These are phyloP conservation scores for Pythium rishiriense DNA, from an alignment of 352 stramenopile genomes.

Conservation along the genomic window DNA sequence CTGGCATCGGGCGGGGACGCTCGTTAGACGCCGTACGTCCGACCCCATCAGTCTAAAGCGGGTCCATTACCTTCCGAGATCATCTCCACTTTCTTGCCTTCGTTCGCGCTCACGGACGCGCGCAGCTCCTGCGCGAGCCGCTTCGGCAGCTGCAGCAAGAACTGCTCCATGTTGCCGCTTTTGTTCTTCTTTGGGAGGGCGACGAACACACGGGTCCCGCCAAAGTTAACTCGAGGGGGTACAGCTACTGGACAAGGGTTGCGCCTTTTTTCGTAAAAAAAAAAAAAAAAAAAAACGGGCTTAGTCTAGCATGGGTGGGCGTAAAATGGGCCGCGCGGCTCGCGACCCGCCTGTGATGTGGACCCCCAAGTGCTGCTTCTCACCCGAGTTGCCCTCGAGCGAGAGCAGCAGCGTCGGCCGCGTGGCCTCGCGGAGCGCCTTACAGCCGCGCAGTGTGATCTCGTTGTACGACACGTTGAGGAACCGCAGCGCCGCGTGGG, in stretches of 20 bases:
- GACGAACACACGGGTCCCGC: neutral
- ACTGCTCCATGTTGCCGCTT: slow-evolving; percentile 74
- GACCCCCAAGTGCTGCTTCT: slow-evolving; percentile 37
- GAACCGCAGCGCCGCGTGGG: slow-evolving; percentile 43
- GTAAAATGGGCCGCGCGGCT: neutral
- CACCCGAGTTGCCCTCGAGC: slow-evolving; percentile 50
- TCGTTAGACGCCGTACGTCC: no score
- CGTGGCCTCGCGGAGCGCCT: slow-evolving; percentile 56
- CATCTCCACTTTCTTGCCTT: slow-evolving; percentile 72
- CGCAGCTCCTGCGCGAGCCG: slow-evolving; percentile 73
- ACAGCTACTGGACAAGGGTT: neutral
- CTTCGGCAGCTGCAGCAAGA: slow-evolving; percentile 86
- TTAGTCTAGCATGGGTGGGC: slow-evolving; percentile 6
- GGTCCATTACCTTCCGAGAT: slow-evolving; percentile 72
- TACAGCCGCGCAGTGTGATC: slow-evolving; percentile 75
- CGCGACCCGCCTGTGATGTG: slow-evolving; percentile 35
- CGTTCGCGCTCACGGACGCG: slow-evolving; percentile 55
- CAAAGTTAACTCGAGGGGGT: slow-evolving; percentile 12
- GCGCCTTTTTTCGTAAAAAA: no score
- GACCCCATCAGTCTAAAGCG: no score
- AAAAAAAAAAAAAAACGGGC: no score
- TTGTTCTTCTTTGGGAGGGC: no score
- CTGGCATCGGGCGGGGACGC: no score
- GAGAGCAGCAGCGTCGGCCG: slow-evolving; percentile 24
- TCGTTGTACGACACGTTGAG: slow-evolving; percentile 79